These are phyloP conservation scores for Chalciporus sp. DNA, from an alignment of 1,284 basidiomycete species.

Conservation along the genomic window DNA sequence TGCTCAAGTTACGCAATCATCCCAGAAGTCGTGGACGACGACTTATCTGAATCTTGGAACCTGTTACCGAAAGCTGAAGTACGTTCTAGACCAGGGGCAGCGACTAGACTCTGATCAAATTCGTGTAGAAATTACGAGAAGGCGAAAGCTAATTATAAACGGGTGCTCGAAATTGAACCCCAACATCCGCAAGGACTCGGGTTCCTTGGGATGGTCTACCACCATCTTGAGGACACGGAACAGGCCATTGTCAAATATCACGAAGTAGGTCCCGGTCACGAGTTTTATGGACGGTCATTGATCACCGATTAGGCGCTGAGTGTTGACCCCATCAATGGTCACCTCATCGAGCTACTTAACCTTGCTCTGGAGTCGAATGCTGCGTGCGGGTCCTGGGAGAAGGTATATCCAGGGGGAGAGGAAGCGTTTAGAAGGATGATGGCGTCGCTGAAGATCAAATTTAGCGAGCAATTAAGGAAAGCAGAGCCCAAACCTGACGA, in stretches of 20 bases:
- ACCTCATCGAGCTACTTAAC: slow-evolving; percentile 84
- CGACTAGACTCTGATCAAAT: slow-evolving; percentile 7
- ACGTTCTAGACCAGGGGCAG: slow-evolving; percentile 26
- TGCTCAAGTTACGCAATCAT: slow-evolving; percentile 82
- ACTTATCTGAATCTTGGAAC: slow-evolving; percentile 93
- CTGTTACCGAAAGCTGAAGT: slow-evolving; percentile 79
- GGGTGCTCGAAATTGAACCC: slow-evolving; percentile 81
- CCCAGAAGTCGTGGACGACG: slow-evolving; percentile 80
- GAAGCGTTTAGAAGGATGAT: slow-evolving; percentile 40
- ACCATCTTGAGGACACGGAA: slow-evolving; percentile 72
- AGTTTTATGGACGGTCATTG: slow-evolving; percentile 3
- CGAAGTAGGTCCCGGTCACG: slow-evolving; percentile 55
- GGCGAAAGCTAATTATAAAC: slow-evolving; percentile 71
- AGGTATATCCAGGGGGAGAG: slow-evolving; percentile 38
- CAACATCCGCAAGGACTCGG: slow-evolving; percentile 77
- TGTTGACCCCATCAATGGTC: slow-evolving; percentile 84
- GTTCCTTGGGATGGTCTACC: slow-evolving; percentile 83
- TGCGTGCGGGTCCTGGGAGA: slow-evolving; percentile 32
- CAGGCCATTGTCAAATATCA: slow-evolving; percentile 87
- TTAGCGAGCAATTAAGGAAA: slow-evolving; percentile 30
- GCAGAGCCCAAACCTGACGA: slow-evolving; percentile 16
- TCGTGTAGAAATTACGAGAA: slow-evolving; percentile 62
- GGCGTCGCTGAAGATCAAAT: slow-evolving; percentile 38
- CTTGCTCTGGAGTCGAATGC: slow-evolving; percentile 70
- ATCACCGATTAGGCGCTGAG: slow-evolving; percentile 65